Evolutionary conservation across 2,329 filamentous ascomycete genomes (phyloP).

Genomic region (Penicillium sp.): DNA sequence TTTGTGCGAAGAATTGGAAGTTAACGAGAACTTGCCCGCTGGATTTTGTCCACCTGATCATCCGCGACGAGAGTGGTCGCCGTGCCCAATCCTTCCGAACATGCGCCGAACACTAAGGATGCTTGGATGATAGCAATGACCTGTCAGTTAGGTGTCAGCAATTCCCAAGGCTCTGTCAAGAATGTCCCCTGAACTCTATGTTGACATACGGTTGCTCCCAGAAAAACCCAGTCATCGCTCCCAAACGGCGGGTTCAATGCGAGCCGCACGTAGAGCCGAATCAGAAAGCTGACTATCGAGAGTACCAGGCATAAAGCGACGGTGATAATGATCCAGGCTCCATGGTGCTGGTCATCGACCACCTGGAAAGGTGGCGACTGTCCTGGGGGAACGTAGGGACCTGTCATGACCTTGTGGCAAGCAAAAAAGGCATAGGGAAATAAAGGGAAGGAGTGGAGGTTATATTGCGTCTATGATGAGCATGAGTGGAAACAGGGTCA

Average conservation of each 20-base stretch:
- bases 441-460: constrained; percentile 7
- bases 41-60: constrained; percentile 30
- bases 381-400: constrained; percentile 38
- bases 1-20: neutral
- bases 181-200: neutral
- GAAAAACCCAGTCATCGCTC: constrained; percentile 39
- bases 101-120: constrained; percentile 35
- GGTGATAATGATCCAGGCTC: constrained; percentile 45
- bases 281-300: constrained; percentile 41
- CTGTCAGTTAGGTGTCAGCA: constrained; percentile 23
- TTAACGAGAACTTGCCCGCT: constrained; percentile 29
- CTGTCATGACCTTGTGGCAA: constrained; percentile 25
- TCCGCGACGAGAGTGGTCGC: constrained; percentile 34
- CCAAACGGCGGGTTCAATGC: constrained; percentile 39
- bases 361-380: constrained; percentile 44
- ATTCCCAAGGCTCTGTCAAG: neutral
- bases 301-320: constrained; percentile 43
- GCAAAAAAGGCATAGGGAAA: neutral
- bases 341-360: constrained; percentile 46
- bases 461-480: constrained; percentile 14
- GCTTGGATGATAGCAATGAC: constrained; percentile 38
- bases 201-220: constrained; percentile 37
- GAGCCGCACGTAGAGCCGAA: constrained; percentile 44
- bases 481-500: neutral
- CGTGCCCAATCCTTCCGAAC: constrained; percentile 40